Percentiles rank a stretch among this genome's conserved stretches.
These are phyloP conservation scores for Tetrahymena elliotti DNA, from an alignment of 73 alveolate genomes.

Conservation along the genomic window DNA sequence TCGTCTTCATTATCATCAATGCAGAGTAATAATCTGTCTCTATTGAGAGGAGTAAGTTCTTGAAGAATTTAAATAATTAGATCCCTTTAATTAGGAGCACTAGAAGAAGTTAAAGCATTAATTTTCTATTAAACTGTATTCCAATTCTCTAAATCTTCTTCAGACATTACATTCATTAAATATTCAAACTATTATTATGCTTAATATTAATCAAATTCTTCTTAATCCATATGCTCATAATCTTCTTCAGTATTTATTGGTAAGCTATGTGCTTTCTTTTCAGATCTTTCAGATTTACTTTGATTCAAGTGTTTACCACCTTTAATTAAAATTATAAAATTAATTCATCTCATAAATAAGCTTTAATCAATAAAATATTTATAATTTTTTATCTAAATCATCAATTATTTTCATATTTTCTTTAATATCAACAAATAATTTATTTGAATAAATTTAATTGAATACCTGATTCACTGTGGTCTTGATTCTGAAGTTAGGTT, in stretches of 20 bases:
- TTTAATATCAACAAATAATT: too few species aligned
- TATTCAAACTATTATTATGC: neutral
- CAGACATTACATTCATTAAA: neutral
- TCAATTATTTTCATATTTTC: too few species aligned
- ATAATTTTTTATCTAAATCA: too few species aligned
- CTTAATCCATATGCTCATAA: neutral
- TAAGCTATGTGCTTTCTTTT: neutral
- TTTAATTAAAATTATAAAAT: neutral
- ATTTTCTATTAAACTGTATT: neutral
- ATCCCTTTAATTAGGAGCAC: neutral
- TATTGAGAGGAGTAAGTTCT: neutral
- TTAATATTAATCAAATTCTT: neutral
- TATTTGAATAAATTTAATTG: neutral
- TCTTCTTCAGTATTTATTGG: neutral
- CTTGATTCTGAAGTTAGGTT: neutral
- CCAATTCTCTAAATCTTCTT: neutral
- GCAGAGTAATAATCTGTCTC: neutral
- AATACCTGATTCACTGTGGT: neutral
- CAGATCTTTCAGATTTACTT: neutral
- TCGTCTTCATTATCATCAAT: neutral
- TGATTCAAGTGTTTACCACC: neutral
- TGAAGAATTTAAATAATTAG: neutral
- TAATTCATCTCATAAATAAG: too few species aligned
- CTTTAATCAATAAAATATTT: too few species aligned
- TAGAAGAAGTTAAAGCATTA: neutral